Evolutionary conservation across 257 asterid species (phyloP).

Genomic region (Solanum appendiculatum): DNA sequence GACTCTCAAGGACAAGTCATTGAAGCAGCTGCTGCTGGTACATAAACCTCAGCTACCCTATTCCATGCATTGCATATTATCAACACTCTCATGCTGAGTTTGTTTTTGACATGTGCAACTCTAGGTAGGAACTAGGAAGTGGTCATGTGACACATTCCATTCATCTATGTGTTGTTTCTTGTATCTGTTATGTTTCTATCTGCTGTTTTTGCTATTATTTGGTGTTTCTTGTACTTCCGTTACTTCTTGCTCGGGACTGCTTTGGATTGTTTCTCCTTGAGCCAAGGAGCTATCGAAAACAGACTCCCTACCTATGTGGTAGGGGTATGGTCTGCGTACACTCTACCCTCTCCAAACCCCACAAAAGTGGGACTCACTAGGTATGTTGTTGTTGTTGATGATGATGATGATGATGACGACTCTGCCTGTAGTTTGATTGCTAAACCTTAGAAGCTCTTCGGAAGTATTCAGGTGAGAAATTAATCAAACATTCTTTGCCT

Average conservation of each 20-base stretch:
- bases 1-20: conserved; percentile 28
- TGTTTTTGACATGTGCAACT: not conserved
- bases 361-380: not conserved
- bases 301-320: not conserved
- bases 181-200: not conserved
- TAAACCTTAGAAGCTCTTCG: not conserved
- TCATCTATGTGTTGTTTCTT: not conserved
- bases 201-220: not conserved
- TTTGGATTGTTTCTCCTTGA: not conserved
- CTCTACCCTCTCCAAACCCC: not conserved
- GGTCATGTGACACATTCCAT: not conserved
- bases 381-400: not conserved
- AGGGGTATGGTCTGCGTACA: not conserved
- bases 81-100: not conserved
- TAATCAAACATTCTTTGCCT: not conserved
- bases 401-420: not conserved
- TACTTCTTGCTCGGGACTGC: not conserved
- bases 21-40: conserved; percentile 48
- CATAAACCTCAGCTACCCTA: not conserved
- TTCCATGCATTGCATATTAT: not conserved
- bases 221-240: not conserved
- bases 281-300: not conserved
- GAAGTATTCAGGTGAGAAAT: not conserved
- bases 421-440: not conserved
- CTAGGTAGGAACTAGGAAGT: not conserved